These are phyloP conservation scores for Alternaria ventricosa DNA, from an alignment of 2,329 filamentous ascomycete genomes.

Conservation along the genomic window DNA sequence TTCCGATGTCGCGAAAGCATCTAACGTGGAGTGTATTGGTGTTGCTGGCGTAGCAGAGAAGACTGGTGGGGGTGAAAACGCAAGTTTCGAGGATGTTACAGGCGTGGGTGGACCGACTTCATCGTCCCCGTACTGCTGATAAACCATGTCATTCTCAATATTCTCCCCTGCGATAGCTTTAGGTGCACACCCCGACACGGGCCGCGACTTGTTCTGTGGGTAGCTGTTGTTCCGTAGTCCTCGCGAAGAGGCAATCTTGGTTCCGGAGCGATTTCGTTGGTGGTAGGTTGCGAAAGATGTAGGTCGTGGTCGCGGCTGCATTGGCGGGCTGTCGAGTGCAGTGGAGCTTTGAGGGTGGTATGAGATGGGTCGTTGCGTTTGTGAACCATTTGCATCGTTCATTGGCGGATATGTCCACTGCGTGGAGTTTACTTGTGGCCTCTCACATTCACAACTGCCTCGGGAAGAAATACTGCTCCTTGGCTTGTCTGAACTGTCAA, in stretches of 20 bases:
- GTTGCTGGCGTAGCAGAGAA: slow-evolving; percentile 17
- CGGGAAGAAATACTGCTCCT: slow-evolving; percentile 25
- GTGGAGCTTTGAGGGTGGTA: slow-evolving; percentile 23
- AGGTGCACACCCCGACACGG: slow-evolving; percentile 23
- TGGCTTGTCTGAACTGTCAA: slow-evolving; percentile 15
- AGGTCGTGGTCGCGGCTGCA: slow-evolving; percentile 28
- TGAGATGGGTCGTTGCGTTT: slow-evolving; percentile 18
- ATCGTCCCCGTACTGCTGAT: slow-evolving; percentile 22
- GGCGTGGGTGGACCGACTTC: slow-evolving; percentile 31
- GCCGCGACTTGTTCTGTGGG: slow-evolving; percentile 29
- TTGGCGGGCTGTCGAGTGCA: slow-evolving; percentile 24
- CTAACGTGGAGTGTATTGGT: slow-evolving; percentile 13
- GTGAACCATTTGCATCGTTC: slow-evolving; percentile 5
- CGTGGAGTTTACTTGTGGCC: slow-evolving; percentile 20
- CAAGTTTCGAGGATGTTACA: slow-evolving; percentile 2
- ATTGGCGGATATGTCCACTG: slow-evolving; percentile 20
- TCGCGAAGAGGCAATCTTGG: slow-evolving; percentile 40
- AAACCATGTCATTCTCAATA: slow-evolving; percentile 29
- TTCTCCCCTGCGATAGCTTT: slow-evolving; percentile 30
- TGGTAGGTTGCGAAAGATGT: slow-evolving; percentile 35
- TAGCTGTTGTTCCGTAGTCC: slow-evolving; percentile 33
- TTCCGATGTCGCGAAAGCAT: slow-evolving; percentile 9
- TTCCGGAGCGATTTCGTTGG: slow-evolving; percentile 30
- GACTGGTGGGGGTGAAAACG: slow-evolving; percentile 12
- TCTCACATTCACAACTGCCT: slow-evolving; percentile 21